Conservation (phyloP, 306 rosid genomes). For the Cucumis hystrix region DNA sequence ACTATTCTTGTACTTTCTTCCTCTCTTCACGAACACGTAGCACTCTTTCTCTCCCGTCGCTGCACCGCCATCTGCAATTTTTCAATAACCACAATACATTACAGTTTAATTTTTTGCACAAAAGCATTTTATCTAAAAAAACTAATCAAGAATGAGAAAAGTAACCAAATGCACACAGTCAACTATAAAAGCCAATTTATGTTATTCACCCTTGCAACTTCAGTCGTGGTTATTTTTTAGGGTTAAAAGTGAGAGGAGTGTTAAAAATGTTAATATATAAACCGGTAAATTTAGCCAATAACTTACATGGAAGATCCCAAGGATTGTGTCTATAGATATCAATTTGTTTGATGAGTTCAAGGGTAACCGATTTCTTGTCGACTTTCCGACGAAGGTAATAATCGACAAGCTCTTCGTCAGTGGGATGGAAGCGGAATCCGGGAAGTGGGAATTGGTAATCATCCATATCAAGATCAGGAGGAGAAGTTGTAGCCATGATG, state of each 20-base stretch:
- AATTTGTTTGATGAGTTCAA: conserved; percentile 76
- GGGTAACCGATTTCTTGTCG: conserved; percentile 34
- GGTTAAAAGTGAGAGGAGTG: neutral
- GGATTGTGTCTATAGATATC: conserved; percentile 46
- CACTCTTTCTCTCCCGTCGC: conserved; percentile 24
- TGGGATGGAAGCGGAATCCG: conserved; percentile 88
- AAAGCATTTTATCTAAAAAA: too few species aligned
- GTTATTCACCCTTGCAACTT: too few species aligned
- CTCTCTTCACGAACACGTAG: conserved; percentile 27
- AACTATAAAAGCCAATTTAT: too few species aligned
- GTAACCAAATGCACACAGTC: too few species aligned
- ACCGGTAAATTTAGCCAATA: neutral
- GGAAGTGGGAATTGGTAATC: conserved; percentile 38
- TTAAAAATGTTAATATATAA: neutral
- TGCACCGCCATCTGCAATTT: conserved; percentile 6
- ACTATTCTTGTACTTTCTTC: conserved; percentile 24
- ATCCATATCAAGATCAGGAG: neutral
- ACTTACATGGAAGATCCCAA: conserved; percentile 76
- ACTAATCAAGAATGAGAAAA: too few species aligned
- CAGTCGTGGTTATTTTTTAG: too few species aligned
- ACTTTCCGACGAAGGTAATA: conserved; percentile 79
- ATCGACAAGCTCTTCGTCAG: conserved; percentile 80
- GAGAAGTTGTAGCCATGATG: neutral
- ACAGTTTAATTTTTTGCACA: too few species aligned
- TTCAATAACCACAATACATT: neutral